Evolutionary conservation across 208 protist genomes (phyloP), one percentile per base, ranked within the genome.

Genomic region (Acanthamoeba divionensis): DNA sequence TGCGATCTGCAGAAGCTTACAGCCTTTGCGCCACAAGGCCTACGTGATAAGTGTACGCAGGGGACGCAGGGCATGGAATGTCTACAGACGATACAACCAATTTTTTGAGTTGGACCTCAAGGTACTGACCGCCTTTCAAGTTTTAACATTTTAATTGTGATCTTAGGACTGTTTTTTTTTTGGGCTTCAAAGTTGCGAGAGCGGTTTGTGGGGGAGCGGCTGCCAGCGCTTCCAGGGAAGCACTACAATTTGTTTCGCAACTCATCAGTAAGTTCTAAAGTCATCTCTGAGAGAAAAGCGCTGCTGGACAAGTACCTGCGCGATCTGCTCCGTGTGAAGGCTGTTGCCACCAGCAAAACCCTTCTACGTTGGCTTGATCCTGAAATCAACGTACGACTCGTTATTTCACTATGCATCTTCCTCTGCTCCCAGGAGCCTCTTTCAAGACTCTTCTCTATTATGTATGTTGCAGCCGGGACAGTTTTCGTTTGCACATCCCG

Each of bases 241-340:
- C 77, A 86, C 33, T 44, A 66, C 77, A 86, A 86, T 44, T 65
- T 86, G 36, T 86, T 86, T 44, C 77, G 77, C 36, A 80, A 80
- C 26, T 86, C 77, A 1, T 86, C 77, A 33, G 66, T 55, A 26
- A 86, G 18, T 38, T 38, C 77, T n/a, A 86, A 86, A 38, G 52
- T 86, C 47, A 65, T 86, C 26, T 60, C 77, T 5, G 77, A 86
- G 31, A 31, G 77, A 31, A 86, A 86, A 44, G 52, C 38, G 24
- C 52, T 60, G 77, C 54, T 86, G 50, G 77, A 86, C 31, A 86
- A 86, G 33, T 86, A 86, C 31, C 77, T 86, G 21, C 29, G n/a
- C 31, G 77, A 86, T 4, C 12, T 86, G 52, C 77, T 86, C 54
- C 41, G 66, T 29, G 54, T 86, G 29, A 38, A 60, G 18, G 31